These are phyloP conservation scores for Macrolepiota fuliginosa DNA, from an alignment of 768 basidiomycete genomes.

Conservation along the genomic window DNA sequence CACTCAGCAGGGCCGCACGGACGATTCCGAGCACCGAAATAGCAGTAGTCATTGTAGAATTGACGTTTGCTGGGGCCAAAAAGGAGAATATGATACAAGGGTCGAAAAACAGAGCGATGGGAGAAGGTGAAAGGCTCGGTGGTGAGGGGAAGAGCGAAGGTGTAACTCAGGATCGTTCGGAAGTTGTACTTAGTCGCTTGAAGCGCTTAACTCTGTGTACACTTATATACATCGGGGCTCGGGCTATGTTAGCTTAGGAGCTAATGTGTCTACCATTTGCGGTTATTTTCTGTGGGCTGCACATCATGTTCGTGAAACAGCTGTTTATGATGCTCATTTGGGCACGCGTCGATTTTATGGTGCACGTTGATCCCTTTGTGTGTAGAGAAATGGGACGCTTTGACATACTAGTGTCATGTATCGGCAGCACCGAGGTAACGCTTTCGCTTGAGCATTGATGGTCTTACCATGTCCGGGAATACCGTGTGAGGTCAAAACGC, in stretches of 20 bases:
- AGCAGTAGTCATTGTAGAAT: not conserved
- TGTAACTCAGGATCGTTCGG: not conserved
- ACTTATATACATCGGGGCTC: not conserved
- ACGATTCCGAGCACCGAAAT: not conserved
- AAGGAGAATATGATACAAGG: not conserved
- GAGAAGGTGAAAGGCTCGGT: not conserved
- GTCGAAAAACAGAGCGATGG: not conserved
- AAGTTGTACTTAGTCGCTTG: not conserved
- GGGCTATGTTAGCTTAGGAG: not conserved
- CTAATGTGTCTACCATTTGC: not conserved
- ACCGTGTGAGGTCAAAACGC: not conserved
- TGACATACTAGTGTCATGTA: not conserved
- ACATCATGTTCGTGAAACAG: not conserved
- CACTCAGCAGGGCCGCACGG: constrained; percentile 3
- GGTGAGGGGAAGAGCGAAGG: not conserved
- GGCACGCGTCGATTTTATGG: not conserved
- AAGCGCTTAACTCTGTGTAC: not conserved
- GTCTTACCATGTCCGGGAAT: not conserved
- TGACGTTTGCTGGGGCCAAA: not conserved
- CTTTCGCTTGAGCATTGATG: not conserved
- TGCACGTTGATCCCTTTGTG: not conserved
- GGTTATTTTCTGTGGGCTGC: not conserved
- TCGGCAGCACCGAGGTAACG: not conserved
- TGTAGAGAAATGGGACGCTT: not conserved
- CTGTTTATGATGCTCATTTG: not conserved